Evolutionary conservation across 371 early-diverging fungal genomes (phyloP), one percentile per base, ranked within the genome.

Genomic region (Mortierella sp.): DNA sequence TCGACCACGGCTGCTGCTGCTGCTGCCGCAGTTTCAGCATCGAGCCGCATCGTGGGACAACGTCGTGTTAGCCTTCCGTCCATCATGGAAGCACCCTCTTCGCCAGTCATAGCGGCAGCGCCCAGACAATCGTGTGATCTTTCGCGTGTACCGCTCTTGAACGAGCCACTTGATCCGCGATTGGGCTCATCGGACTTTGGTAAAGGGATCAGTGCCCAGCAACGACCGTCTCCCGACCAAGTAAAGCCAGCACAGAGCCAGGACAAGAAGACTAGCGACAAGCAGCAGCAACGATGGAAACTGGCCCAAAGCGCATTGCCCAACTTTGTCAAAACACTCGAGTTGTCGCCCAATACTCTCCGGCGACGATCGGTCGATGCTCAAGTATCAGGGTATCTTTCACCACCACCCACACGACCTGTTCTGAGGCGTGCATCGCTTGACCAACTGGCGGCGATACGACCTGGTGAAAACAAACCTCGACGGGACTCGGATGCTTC

Each of bases 91-190:
- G 68, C 72, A 1, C 72, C 72, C 18, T 58, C 58, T 6, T 66
- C 74, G 0, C 68, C 73, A 10, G 34, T 46, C 14, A 30, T 38
- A 0, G 28, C 54, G 12, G 39, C 64, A 5, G 27, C 48, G 12
- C 64, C 69, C 1, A 64, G 74, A 28, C 74, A 74, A 43, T 74
- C 74, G 0, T 74, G 74, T 34, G 74, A 74, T 19, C 31, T 74
- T 26, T 49, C 55, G 19, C 45, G 66, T 51, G 26, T 60, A 26
- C 71, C 55, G 1, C 59, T 55, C 26, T 65, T 56, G n/a, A 49
- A 24, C 27, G 66, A 65, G 27, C 41, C 61, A 13, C 31, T 65
- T 21, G 51, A 58, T 10, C 21, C 58, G 6, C 43, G 27, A 21
- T n/a, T 31, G 2, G 56, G 23, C 18, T 55, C 52, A 23, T 9